Evolutionary conservation across 2,329 filamentous ascomycete genomes (phyloP).

Genomic region (Aquanectria penicillioides): DNA sequence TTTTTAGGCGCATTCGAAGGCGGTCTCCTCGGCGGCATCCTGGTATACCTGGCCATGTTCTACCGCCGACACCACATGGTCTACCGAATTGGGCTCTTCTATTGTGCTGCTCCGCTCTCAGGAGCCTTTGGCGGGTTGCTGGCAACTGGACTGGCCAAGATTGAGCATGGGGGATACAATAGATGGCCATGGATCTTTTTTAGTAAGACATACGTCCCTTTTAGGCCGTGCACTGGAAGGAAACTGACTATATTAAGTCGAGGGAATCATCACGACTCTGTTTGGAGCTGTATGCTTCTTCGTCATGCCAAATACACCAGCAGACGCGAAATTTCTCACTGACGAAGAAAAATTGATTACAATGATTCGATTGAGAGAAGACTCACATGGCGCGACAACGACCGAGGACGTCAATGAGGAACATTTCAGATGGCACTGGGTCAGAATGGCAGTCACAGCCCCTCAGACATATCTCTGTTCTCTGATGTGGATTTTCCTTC

Average conservation of each 20-base stretch:
- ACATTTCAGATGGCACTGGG: conserved; percentile 6
- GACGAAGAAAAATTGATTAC: not conserved
- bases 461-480: conserved; percentile 6
- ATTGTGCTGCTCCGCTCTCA: conserved; percentile 1
- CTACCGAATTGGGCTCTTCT: not conserved
- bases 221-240: no score
- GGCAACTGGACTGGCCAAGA: not conserved
- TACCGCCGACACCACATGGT: conserved; percentile 6
- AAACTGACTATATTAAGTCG: not conserved
- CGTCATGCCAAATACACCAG: conserved; percentile 9
- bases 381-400: not conserved
- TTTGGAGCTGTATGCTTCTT: conserved; percentile 8
- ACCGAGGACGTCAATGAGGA: conserved; percentile 1
- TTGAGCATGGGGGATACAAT: not conserved
- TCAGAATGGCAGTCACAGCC: not conserved
- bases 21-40: conserved; percentile 1
- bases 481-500: not conserved
- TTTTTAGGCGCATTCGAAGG: conserved; percentile 15
- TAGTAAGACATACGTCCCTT: not conserved
- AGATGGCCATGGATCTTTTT: conserved; percentile 10
- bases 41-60: conserved; percentile 10
- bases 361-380: conserved; percentile 6
- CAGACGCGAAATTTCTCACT: not conserved
- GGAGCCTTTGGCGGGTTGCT: conserved; percentile 4
- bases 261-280: not conserved